A percentile compares a stretch with the other conserved stretches of the same genome.
These are phyloP conservation scores for Lichtheimia ramosa DNA, from an alignment of 371 early-diverging fungal genomes.

Conservation along the genomic window DNA sequence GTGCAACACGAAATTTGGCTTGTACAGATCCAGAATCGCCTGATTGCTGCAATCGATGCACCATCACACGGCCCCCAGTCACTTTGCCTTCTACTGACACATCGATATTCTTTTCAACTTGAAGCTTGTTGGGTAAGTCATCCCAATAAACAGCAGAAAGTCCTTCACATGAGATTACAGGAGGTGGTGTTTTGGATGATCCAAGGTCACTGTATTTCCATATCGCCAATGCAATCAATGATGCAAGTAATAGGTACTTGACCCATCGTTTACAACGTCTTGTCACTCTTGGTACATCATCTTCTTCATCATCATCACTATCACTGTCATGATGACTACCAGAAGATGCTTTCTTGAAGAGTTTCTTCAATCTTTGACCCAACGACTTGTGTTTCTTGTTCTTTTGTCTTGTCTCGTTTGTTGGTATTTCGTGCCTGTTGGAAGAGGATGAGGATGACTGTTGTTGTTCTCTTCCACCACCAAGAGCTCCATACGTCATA, in stretches of 20 bases:
- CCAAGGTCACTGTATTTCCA: constrained; percentile 19
- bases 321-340: constrained; percentile 48
- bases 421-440: background rate
- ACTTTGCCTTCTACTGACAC: constrained; percentile 13
- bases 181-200: background rate
- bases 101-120: constrained; percentile 13
- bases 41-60: constrained; percentile 8
- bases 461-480: background rate
- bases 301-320: constrained; percentile 16
- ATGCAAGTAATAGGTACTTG: constrained; percentile 18
- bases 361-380: background rate
- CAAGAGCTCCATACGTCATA: background rate
- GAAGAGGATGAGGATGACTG: background rate
- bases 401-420: background rate
- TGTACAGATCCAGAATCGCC: constrained; percentile 12
- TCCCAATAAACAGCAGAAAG: constrained; percentile 11
- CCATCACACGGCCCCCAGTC: constrained; percentile 9
- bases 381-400: constrained; percentile 2
- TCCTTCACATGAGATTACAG: constrained; percentile 7
- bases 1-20: constrained; percentile 7
- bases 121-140: constrained; percentile 10
- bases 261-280: constrained; percentile 22
- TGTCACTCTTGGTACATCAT: constrained; percentile 3
- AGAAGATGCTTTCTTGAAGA: background rate
- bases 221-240: constrained; percentile 16